Conservation (phyloP, 1,284 basidiomycete species). For the Phenoliferia sp. region DNA sequence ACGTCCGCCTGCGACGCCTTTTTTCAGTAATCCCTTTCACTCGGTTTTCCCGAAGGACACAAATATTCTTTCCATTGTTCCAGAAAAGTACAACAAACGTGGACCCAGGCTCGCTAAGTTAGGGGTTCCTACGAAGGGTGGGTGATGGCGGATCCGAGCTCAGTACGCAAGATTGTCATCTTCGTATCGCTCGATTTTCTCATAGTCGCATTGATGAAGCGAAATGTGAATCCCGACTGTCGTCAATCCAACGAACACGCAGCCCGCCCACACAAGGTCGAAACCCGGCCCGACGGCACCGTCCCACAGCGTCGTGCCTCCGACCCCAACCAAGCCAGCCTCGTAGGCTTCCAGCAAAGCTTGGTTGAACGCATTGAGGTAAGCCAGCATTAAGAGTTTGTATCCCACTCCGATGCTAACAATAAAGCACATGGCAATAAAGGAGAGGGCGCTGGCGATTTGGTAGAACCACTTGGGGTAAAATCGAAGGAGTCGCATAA, state of each 20-base stretch:
- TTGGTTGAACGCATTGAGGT: conserved; percentile 2
- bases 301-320: conserved; percentile 2
- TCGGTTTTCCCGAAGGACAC: no score
- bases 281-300: conserved; percentile 11
- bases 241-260: conserved; percentile 2
- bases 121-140: no score
- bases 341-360: not conserved
- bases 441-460: conserved; percentile 6
- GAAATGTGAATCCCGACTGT: conserved; percentile 17
- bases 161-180: no score
- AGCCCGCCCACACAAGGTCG: conserved; percentile 19
- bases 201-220: conserved; percentile 26
- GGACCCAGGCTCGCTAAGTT: no score
- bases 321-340: not conserved
- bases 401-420: conserved; percentile 25
- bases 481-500: conserved; percentile 16
- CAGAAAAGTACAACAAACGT: no score
- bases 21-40: no score
- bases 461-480: conserved; percentile 8
- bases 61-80: no score
- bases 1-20: no score
- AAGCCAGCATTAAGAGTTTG: conserved; percentile 16
- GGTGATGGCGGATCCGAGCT: no score
- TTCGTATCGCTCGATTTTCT: conserved; percentile 14
- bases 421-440: conserved; percentile 15